A percentile compares a stretch with the other conserved stretches of the same genome.
phyloP scores from a whole-genome alignment of 2,329 filamentous ascomycete species.

The Myriosclerotinia duriaeana region DNA sequence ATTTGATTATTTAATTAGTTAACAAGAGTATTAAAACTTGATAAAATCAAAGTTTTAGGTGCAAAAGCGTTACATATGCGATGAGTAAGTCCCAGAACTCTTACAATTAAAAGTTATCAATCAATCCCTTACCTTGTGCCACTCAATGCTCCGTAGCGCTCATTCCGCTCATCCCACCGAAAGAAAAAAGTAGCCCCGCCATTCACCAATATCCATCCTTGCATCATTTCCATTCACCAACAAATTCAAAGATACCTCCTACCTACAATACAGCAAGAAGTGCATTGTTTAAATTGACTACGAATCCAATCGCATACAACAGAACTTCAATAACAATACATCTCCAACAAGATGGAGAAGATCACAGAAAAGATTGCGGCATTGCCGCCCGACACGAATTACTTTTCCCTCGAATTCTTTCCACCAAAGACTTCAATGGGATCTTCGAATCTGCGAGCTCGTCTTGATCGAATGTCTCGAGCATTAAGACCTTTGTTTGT shows the following conservation, averaged over 20 bases:
- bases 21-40: no score
- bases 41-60: no score
- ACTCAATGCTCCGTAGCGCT: background rate
- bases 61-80: no score
- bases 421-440: constrained; percentile 96
- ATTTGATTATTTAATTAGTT: no score
- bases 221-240: constrained; percentile 6
- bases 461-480: constrained; percentile 91
- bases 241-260: background rate
- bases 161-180: background rate
- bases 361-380: constrained; percentile 95
- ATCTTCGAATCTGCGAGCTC: constrained; percentile 87
- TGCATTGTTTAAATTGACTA: background rate
- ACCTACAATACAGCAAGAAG: background rate
- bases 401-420: constrained; percentile 99
- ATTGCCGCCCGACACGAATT: constrained; percentile 75
- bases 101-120: no score
- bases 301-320: background rate
- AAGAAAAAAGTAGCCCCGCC: constrained; percentile 16
- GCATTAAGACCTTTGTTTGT: constrained; percentile 91
- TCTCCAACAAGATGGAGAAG: constrained; percentile 55
- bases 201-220: constrained; percentile 13
- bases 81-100: no score
- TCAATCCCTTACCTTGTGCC: background rate
- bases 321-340: background rate